A percentile compares a stretch with the other conserved stretches of the same genome.
Evolutionary conservation across 1,139 yeast species (phyloP).

Genomic region (Saccharomyces pastorianus): DNA sequence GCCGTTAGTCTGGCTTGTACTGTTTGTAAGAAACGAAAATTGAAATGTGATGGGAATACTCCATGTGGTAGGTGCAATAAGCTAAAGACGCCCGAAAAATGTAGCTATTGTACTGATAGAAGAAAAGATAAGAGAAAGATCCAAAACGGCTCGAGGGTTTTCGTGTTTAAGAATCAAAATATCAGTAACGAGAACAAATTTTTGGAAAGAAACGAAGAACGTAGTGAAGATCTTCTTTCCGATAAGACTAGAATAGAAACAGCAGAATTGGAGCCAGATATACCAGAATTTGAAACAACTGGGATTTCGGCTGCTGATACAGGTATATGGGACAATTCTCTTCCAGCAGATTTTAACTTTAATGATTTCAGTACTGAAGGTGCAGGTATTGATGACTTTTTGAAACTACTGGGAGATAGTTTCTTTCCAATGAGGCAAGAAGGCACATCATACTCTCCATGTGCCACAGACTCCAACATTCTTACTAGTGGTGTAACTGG

Average conservation of each 20-base stretch:
- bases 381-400: not conserved
- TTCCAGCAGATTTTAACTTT: not conserved
- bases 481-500: not conserved
- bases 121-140: not conserved
- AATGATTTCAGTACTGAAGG: not conserved
- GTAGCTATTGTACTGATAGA: not conserved
- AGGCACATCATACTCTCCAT: not conserved
- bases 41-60: slow-evolving; percentile 1
- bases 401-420: not conserved
- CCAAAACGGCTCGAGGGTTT: not conserved
- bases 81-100: not conserved
- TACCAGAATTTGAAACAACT: not conserved
- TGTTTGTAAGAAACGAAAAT: not conserved
- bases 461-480: not conserved
- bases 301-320: too few species aligned
- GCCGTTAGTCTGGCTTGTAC: not conserved
- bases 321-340: not conserved
- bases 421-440: not conserved
- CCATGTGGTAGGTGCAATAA: slow-evolving; percentile 1
- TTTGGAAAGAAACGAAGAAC: not conserved
- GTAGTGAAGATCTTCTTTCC: not conserved
- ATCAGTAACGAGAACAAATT: not conserved
- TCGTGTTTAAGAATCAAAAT: not conserved
- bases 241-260: not conserved
- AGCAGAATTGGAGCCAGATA: not conserved